Conservation (phyloP, 768 basidiomycete species). For the Clathrus columnatus region DNA sequence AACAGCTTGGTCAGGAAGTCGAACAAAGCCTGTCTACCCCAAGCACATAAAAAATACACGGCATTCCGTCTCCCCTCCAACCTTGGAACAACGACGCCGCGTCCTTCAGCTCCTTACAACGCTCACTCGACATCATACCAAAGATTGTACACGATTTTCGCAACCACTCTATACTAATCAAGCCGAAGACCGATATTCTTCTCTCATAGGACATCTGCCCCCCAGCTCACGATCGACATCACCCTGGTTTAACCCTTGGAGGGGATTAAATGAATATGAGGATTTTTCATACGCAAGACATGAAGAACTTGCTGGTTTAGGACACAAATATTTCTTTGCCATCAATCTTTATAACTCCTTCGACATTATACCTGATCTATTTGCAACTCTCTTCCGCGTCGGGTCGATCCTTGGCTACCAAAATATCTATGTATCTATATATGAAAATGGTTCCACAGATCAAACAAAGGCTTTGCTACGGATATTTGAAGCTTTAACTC, state of each 20-base stretch:
- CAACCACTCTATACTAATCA: constrained; percentile 84
- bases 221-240: constrained; percentile 31
- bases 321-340: constrained; percentile 98
- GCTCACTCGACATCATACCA: constrained; percentile 86
- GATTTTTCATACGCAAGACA: constrained; percentile 27
- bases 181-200: constrained; percentile 72
- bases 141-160: constrained; percentile 77
- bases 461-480: constrained; percentile 95
- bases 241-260: constrained; percentile 46
- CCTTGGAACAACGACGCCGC: constrained; percentile 72
- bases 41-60: constrained; percentile 1
- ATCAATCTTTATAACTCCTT: constrained; percentile 99
- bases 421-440: constrained; percentile 97
- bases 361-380: constrained; percentile 95
- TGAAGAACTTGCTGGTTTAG: constrained; percentile 34
- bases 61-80: constrained; percentile 63
- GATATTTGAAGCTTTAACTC: constrained; percentile 89
- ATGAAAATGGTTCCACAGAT: constrained; percentile 98
- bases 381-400: constrained; percentile 91
- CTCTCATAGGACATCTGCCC: constrained; percentile 72
- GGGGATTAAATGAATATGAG: constrained; percentile 32
- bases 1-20: constrained; percentile 14
- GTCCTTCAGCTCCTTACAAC: constrained; percentile 82
- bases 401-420: constrained; percentile 90
- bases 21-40: constrained; percentile 10